These are phyloP conservation scores for Scutellaria barbata DNA, from an alignment of 257 asterid genomes.

Conservation along the genomic window DNA sequence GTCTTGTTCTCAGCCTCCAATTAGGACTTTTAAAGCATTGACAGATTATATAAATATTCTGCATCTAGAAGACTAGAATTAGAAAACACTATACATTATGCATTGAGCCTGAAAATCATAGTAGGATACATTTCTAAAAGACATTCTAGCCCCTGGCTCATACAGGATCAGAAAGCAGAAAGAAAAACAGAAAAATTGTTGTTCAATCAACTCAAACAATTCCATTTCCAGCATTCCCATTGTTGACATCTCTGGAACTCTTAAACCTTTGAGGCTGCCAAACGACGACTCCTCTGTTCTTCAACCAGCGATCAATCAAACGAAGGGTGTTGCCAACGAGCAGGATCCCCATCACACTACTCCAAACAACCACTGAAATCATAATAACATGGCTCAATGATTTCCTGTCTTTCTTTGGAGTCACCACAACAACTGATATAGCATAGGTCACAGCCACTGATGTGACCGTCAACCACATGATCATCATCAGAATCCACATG, in stretches of 20 bases:
- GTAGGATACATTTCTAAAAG: not conserved
- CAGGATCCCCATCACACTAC: conserved; percentile 46
- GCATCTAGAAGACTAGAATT: conserved; percentile 25
- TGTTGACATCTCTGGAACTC: not conserved
- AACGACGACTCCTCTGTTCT: conserved; percentile 27
- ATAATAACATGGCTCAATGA: conserved; percentile 35
- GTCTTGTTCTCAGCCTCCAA: conserved; percentile 20
- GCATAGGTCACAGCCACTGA: conserved; percentile 50
- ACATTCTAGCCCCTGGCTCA: too few relatives aligned
- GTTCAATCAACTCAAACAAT: conserved; percentile 23
- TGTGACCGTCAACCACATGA: conserved; percentile 60
- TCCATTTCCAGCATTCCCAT: conserved; percentile 6
- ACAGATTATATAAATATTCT: not conserved
- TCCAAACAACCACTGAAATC: conserved; percentile 43
- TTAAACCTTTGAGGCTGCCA: conserved; percentile 27
- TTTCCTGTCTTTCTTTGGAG: conserved; percentile 38
- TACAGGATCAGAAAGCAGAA: too few relatives aligned
- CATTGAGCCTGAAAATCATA: not conserved
- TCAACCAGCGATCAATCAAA: conserved; percentile 42
- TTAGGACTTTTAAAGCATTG: not conserved
- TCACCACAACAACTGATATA: conserved; percentile 37
- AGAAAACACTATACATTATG: not conserved
- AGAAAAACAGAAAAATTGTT: too few relatives aligned
- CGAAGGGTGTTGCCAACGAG: conserved; percentile 50
- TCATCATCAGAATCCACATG: conserved; percentile 58